Evolutionary conservation across 306 rosid species (phyloP).

Genomic region (Castanospermum australe): DNA sequence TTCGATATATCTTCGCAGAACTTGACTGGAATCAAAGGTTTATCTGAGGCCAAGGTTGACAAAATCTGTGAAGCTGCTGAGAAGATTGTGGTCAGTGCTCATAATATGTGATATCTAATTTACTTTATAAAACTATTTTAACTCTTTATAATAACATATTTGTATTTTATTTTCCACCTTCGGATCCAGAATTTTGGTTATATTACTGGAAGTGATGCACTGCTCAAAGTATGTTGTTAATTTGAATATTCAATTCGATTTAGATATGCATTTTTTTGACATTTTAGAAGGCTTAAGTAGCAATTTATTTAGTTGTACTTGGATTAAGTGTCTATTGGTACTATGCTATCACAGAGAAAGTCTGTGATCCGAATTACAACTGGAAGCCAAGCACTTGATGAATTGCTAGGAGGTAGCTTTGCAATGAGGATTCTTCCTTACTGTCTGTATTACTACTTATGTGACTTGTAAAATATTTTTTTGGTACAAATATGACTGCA

Average conservation of each 20-base stretch:
- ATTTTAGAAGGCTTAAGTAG: background rate
- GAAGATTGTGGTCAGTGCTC: conserved; percentile 76
- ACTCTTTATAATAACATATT: background rate
- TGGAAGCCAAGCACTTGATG: conserved; percentile 97
- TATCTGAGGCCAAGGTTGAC: conserved; percentile 96
- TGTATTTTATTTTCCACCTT: background rate
- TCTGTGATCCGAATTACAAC: conserved; percentile 81
- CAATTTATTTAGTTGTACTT: conserved; percentile 13
- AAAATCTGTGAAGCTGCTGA: conserved; percentile 99
- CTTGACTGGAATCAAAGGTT: conserved; percentile 92
- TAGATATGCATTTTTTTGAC: background rate
- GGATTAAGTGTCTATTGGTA: conserved; percentile 4
- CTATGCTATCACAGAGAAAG: conserved; percentile 62
- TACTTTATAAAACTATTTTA: background rate
- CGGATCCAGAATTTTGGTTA: conserved; percentile 80
- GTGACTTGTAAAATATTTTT: no score
- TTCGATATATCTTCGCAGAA: conserved; percentile 42
- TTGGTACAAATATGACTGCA: no score
- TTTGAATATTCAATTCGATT: conserved; percentile 22
- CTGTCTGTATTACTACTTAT: background rate
- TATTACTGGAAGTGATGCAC: conserved; percentile 87
- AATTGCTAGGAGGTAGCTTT: conserved; percentile 82
- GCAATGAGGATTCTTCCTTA: conserved; percentile 1
- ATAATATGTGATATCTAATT: conserved; percentile 8
- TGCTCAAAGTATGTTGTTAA: conserved; percentile 59